Evolutionary conservation across 2,329 filamentous ascomycete genomes (phyloP).

Genomic region (Cytospora chrysosperma): DNA sequence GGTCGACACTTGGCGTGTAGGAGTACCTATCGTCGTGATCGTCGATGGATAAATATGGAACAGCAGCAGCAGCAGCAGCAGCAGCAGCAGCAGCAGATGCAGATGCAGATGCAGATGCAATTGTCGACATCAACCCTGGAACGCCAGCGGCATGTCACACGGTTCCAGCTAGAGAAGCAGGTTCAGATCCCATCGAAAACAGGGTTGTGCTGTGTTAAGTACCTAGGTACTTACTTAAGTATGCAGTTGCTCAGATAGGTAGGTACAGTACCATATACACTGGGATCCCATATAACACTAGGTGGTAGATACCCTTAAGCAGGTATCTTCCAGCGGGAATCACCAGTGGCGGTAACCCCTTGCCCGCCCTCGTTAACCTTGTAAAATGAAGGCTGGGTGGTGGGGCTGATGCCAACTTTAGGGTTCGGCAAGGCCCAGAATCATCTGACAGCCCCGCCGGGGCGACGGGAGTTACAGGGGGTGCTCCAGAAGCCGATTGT

Average conservation of each 20-base stretch:
- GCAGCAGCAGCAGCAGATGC: no score
- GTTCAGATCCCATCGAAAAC: not conserved
- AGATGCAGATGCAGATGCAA: no score
- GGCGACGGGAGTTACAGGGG: slow-evolving; percentile 10
- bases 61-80: not conserved
- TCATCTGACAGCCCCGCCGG: not conserved
- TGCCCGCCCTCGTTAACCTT: not conserved
- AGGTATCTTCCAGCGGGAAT: not conserved
- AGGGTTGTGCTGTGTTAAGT: no score
- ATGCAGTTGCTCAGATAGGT: no score
- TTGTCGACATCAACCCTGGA: not conserved
- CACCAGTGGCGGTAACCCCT: no score
- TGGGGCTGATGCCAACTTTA: slow-evolving; percentile 13
- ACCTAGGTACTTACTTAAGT: no score
- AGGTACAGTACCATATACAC: no score
- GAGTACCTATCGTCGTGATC: no score
- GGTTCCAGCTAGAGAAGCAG: not conserved
- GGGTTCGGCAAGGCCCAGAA: slow-evolving; percentile 9
- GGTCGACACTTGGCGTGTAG: no score
- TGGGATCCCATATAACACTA: no score
- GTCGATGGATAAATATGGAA: not conserved
- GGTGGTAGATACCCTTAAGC: no score
- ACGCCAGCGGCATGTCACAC: not conserved
- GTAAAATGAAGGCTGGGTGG: slow-evolving; percentile 16
- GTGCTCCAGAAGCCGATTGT: slow-evolving; percentile 7